Evolutionary conservation across 768 basidiomycete genomes (phyloP).

Genomic region (Tylopilus intermedius): DNA sequence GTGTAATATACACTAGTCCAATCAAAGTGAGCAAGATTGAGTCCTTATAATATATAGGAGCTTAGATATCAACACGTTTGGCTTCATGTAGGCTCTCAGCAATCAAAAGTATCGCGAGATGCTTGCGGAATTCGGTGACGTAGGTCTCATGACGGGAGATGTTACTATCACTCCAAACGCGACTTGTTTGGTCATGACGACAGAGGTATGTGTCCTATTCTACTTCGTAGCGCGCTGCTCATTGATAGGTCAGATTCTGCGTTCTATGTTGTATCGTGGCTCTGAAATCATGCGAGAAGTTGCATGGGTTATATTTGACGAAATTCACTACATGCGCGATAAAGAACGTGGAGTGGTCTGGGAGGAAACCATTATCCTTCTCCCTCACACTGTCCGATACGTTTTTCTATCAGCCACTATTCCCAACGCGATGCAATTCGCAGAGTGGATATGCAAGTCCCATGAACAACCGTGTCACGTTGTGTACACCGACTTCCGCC

Average conservation of each 20-base stretch:
- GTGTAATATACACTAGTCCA: conserved; percentile 98
- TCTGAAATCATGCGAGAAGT: conserved; percentile 99
- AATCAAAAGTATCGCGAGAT: conserved; percentile 99
- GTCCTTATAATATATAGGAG: conserved; percentile 5
- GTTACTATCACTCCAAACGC: conserved; percentile 98
- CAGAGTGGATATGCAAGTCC: conserved; percentile 96
- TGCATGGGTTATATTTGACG: conserved; percentile 99
- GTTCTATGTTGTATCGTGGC: conserved; percentile 97
- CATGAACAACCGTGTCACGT: conserved; percentile 99
- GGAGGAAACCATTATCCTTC: conserved; percentile 98
- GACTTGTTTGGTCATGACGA: conserved; percentile 98
- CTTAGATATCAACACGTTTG: conserved; percentile 15
- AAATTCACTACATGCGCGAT: conserved; percentile 99
- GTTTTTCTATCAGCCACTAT: conserved; percentile 99
- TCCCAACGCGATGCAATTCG: conserved; percentile 99
- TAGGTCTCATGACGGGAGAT: conserved; percentile 98
- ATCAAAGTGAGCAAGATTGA: conserved; percentile 75
- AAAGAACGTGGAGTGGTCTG: conserved; percentile 99
- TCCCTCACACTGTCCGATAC: conserved; percentile 93
- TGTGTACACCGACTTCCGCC: conserved; percentile 98
- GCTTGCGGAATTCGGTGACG: conserved; percentile 94
- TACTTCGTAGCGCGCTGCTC: background rate
- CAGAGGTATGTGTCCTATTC: conserved; percentile 58
- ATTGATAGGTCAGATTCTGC: conserved; percentile 65
- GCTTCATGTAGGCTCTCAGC: conserved; percentile 72